Conservation (phyloP, 2,329 filamentous ascomycete species). For the Ustulina deusta region DNA sequence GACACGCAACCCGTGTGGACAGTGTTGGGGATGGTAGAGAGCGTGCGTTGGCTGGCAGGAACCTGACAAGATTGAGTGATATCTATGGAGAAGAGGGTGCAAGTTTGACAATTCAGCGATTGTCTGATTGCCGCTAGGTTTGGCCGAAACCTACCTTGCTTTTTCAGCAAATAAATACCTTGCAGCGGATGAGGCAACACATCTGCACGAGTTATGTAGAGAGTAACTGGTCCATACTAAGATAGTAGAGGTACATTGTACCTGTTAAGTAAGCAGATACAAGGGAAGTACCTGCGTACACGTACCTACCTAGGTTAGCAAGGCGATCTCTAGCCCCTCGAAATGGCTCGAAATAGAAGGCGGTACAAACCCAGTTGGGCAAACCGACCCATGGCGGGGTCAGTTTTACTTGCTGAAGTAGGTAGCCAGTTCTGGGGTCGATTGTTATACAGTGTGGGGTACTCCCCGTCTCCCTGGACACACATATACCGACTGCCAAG, state of each 20-base stretch:
- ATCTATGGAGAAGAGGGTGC: no score
- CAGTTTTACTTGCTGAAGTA: background rate
- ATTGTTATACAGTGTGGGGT: no score
- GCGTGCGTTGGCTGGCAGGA: background rate
- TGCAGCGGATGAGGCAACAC: background rate
- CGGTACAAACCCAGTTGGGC: constrained; percentile 11
- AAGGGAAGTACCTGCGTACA: background rate
- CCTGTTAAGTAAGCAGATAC: no score
- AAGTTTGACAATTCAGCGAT: no score
- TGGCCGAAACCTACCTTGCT: no score
- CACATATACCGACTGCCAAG: constrained; percentile 20
- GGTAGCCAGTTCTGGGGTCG: no score
- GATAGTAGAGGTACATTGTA: background rate
- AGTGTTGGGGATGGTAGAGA: background rate
- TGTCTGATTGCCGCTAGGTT: no score
- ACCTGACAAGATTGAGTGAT: no score
- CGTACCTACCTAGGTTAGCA: background rate
- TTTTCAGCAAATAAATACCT: background rate
- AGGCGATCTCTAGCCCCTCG: background rate
- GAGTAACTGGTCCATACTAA: background rate
- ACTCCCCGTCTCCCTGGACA: background rate
- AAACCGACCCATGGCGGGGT: constrained; percentile 28
- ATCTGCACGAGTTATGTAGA: background rate
- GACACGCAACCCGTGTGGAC: background rate
- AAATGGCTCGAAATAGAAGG: constrained; percentile 10